Base-by-base conservation (phyloP, 2,329 filamentous ascomycete genomes). In the Cercospora sp. region DNA sequence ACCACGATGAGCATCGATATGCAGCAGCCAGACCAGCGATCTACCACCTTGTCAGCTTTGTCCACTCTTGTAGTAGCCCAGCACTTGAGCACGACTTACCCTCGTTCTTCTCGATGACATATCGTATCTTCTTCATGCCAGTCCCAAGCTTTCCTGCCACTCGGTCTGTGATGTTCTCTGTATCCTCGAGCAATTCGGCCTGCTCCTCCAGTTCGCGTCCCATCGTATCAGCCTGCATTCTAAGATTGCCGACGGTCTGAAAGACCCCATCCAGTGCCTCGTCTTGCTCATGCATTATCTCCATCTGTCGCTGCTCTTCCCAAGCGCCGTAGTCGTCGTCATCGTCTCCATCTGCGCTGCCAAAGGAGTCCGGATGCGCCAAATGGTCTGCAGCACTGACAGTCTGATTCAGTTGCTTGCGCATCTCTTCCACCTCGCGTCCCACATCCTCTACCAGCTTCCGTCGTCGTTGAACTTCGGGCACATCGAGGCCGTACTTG, bases 131-230 rank as follows among this genome's bases (percentile, higher is more conserved):
- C 81, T 92, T 90, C 83, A 98, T 88, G 21, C 95, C 95, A 66
- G 86, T 93, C 82, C 93, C 89, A 75, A 99, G 81, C 77, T 95
- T 90, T 1, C 92, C 91, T 13, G 92, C 91, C 1, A 99, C 93
- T 37, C 94, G 86, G 79, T 98, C 94, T 3, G 92, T 93, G 66
- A 97, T 84, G 32, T 85, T 87, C 80, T 98, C 94, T 49, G 96
- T 91, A 63, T 91, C 89, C 71, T 95, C 90, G 66, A 99, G 85
- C 87, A 98, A 90, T 79, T 93, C 92, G 24, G 86, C 87, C 84
- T 99, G 95, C 82, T 99, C 95, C 81, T 97, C 96, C 57, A 99
- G 84, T 83, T 99, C 95, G 66, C 94, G 85, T 1, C 95, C 94
- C 94, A 99, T 99, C 74, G 93, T 92, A 80, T 96, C 90, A 1